Conservation (phyloP, 179 eudicot species). For the Drosera spatulata region DNA sequence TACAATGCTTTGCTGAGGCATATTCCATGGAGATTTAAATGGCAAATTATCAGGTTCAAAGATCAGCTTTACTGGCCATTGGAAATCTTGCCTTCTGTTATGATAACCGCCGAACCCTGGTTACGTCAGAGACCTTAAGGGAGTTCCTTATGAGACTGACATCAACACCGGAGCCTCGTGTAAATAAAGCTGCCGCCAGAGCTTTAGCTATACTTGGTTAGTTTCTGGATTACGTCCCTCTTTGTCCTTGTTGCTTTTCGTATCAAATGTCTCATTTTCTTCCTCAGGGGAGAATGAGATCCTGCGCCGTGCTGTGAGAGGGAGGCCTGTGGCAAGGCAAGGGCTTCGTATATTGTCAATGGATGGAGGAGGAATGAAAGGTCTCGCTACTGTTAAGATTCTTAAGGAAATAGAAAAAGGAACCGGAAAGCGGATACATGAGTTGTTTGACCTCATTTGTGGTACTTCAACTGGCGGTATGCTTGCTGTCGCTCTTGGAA, state of each 20-base stretch:
- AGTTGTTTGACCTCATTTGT: conserved; percentile 95
- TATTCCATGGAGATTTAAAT: conserved; percentile 6
- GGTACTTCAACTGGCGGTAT: conserved; percentile 99
- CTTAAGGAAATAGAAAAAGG: conserved; percentile 88
- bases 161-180: conserved; percentile 63
- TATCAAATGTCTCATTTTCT: no score
- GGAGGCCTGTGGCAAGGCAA: conserved; percentile 76
- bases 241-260: no score
- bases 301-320: conserved; percentile 80
- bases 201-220: conserved; percentile 95
- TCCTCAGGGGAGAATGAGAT: conserved; percentile 83
- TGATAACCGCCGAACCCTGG: conserved; percentile 73
- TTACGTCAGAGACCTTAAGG: conserved; percentile 86
- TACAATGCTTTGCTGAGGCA: conserved; percentile 4
- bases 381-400: conserved; percentile 86
- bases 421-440: conserved; percentile 91
- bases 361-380: conserved; percentile 99
- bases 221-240: conserved; percentile 16
- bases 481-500: conserved; percentile 98
- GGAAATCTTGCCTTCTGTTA: conserved; percentile 93
- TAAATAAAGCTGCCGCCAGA: conserved; percentile 97
- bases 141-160: conserved; percentile 90
- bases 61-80: conserved; percentile 66
- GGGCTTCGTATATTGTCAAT: conserved; percentile 92
- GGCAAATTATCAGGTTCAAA: conserved; percentile 60